Conservation (phyloP, 2,329 filamentous ascomycete genomes). For the Clonostachys sp. region DNA sequence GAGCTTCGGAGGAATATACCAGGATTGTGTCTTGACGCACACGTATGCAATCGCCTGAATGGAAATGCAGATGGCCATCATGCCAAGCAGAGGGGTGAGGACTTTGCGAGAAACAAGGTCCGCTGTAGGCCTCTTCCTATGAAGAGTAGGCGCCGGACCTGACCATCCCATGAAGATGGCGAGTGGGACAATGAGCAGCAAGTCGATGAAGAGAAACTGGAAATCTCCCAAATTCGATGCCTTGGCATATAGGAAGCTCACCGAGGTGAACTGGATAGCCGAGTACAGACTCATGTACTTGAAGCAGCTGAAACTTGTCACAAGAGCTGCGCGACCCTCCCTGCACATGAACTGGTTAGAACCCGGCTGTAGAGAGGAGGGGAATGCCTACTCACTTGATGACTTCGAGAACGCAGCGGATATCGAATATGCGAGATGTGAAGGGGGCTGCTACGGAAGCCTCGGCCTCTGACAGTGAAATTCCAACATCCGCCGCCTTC, state of each 20-base stretch:
- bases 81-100: conserved; percentile 80
- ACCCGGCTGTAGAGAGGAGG: no score
- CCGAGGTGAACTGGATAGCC: conserved; percentile 97
- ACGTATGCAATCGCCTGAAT: conserved; percentile 73
- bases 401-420: conserved; percentile 88
- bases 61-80: conserved; percentile 76
- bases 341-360: conserved; percentile 27
- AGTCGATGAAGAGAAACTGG: conserved; percentile 94
- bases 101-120: conserved; percentile 92
- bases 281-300: conserved; percentile 99
- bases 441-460: conserved; percentile 98
- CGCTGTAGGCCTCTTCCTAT: conserved; percentile 82
- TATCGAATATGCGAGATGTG: conserved; percentile 92
- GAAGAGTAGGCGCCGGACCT: conserved; percentile 72
- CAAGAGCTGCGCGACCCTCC: conserved; percentile 87
- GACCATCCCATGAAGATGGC: conserved; percentile 99
- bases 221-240: conserved; percentile 96
- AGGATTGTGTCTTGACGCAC: conserved; percentile 72
- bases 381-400: conserved; percentile 54
- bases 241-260: conserved; percentile 92
- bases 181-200: conserved; percentile 88
- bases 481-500: conserved; percentile 95
- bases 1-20: conserved; percentile 79
- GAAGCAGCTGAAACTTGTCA: conserved; percentile 99
- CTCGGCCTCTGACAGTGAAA: conserved; percentile 94